Evolutionary conservation across 192 early-diverging fungal genomes (phyloP).

Genomic region (Pilaira anomala): DNA sequence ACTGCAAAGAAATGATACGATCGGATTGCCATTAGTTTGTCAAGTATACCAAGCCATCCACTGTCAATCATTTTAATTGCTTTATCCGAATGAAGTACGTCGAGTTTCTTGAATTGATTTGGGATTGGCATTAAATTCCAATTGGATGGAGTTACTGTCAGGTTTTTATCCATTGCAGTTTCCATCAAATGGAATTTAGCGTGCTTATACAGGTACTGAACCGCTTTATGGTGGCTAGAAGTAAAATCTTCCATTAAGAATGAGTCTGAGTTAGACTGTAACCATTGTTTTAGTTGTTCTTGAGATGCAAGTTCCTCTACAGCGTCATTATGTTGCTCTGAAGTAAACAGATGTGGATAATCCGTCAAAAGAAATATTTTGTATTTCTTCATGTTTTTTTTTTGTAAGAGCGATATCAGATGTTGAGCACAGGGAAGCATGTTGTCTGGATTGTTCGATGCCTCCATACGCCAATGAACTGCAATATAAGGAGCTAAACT

Average conservation of each 20-base stretch:
- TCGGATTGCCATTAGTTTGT: slow-evolving; percentile 36
- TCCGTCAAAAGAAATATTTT: slow-evolving; percentile 36
- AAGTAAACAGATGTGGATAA: slow-evolving; percentile 32
- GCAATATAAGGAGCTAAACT: slow-evolving; percentile 25
- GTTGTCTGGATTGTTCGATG: background rate
- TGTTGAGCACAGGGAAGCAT: slow-evolving; percentile 25
- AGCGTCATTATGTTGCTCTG: background rate
- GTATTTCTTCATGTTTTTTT: background rate
- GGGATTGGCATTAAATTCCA: slow-evolving; percentile 26
- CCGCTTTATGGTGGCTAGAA: slow-evolving; percentile 31
- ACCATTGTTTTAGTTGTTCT: background rate
- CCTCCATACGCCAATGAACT: slow-evolving; percentile 40
- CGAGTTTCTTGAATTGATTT: background rate
- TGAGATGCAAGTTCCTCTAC: background rate
- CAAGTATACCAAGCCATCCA: slow-evolving; percentile 31
- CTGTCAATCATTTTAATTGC: too few species aligned
- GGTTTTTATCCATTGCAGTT: background rate
- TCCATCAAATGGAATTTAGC: slow-evolving; percentile 11
- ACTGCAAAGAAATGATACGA: slow-evolving; percentile 31
- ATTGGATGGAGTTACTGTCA: slow-evolving; percentile 18
- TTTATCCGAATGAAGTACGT: too few species aligned
- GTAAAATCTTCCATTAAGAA: slow-evolving; percentile 6
- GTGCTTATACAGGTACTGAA: slow-evolving; percentile 29
- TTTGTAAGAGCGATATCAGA: slow-evolving; percentile 6
- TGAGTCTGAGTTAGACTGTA: slow-evolving; percentile 20